These are phyloP conservation scores for Aureobasidium sp. DNA, from an alignment of 2,329 filamentous ascomycete genomes.

Conservation along the genomic window DNA sequence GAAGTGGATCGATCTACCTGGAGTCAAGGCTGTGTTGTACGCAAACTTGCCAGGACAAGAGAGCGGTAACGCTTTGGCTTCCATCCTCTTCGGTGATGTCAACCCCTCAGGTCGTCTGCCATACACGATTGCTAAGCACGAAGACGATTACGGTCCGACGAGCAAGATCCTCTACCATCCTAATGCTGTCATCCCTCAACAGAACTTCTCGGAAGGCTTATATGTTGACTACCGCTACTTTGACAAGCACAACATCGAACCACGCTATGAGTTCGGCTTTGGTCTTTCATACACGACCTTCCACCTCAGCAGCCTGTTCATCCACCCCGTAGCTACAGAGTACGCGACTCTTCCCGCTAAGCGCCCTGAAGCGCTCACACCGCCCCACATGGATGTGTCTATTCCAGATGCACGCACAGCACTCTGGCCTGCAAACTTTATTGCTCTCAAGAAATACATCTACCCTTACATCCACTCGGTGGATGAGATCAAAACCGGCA, in stretches of 20 bases:
- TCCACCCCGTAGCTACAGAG: constrained; percentile 30
- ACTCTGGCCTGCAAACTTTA: constrained; percentile 55
- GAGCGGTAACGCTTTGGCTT: constrained; percentile 71
- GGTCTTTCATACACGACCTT: constrained; percentile 79
- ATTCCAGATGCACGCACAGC: constrained; percentile 52
- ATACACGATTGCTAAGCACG: constrained; percentile 72
- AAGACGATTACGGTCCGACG: constrained; percentile 69
- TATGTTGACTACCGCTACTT: constrained; percentile 90
- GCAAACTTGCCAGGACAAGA: constrained; percentile 86
- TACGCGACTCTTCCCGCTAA: constrained; percentile 37
- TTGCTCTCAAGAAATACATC: constrained; percentile 60
- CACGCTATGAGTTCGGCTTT: constrained; percentile 80
- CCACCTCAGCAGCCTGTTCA: constrained; percentile 48
- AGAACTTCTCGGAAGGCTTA: constrained; percentile 74
- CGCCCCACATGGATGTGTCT: constrained; percentile 50
- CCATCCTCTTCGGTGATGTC: constrained; percentile 70
- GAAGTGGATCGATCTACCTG: constrained; percentile 62
- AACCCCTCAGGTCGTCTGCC: constrained; percentile 79
- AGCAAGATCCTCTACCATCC: constrained; percentile 63
- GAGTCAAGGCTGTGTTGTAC: constrained; percentile 68
- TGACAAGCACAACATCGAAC: constrained; percentile 65
- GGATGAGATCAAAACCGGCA: constrained; percentile 40
- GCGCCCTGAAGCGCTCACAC: constrained; percentile 36
- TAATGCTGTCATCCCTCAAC: constrained; percentile 66
- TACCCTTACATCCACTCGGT: constrained; percentile 60